A percentile compares a stretch with the other conserved stretches of the same genome.
phyloP scores from a whole-genome alignment of 2,329 filamentous ascomycete genomes.

The Ascochyta lentis region DNA sequence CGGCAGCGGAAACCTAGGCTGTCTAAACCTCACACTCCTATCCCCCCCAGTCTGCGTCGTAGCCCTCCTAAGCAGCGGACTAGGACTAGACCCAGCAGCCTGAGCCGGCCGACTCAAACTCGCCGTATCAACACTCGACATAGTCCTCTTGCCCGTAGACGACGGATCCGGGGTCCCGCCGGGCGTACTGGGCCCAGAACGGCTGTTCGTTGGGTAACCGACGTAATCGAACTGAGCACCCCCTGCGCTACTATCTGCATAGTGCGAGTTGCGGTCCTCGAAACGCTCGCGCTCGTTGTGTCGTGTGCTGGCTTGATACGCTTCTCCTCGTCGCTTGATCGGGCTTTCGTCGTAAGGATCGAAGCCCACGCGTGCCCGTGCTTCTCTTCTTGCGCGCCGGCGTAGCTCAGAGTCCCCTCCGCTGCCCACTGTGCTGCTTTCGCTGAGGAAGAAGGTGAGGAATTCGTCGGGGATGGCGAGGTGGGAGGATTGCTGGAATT shows the following conservation, averaged over 20 bases:
- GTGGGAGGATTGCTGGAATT: conserved; percentile 89
- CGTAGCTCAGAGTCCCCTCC: conserved; percentile 68
- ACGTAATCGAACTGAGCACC: conserved; percentile 36
- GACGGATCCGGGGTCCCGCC: conserved; percentile 16
- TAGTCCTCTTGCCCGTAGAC: neutral
- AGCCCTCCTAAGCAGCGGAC: conserved; percentile 44
- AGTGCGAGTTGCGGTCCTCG: neutral
- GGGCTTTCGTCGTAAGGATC: conserved; percentile 76
- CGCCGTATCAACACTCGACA: neutral
- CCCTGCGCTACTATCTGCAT: neutral
- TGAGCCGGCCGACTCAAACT: conserved; percentile 20
- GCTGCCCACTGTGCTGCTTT: conserved; percentile 70
- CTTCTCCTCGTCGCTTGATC: conserved; percentile 69
- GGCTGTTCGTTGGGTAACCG: conserved; percentile 34
- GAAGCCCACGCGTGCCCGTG: conserved; percentile 68
- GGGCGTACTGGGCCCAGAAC: conserved; percentile 1
- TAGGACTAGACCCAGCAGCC: conserved; percentile 22
- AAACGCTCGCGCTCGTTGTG: conserved; percentile 23
- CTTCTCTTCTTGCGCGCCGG: conserved; percentile 65
- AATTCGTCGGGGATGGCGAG: conserved; percentile 90
- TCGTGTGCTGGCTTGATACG: conserved; percentile 60
- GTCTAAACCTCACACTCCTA: conserved; percentile 19
- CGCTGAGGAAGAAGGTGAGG: conserved; percentile 82
- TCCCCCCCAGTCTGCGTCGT: conserved; percentile 35
- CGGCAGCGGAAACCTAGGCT: conserved; percentile 25